A percentile compares a stretch with the other conserved stretches of the same genome.
These are phyloP conservation scores for Sungouiella thailandica DNA, from an alignment of 805 yeast species.

Conservation along the genomic window DNA sequence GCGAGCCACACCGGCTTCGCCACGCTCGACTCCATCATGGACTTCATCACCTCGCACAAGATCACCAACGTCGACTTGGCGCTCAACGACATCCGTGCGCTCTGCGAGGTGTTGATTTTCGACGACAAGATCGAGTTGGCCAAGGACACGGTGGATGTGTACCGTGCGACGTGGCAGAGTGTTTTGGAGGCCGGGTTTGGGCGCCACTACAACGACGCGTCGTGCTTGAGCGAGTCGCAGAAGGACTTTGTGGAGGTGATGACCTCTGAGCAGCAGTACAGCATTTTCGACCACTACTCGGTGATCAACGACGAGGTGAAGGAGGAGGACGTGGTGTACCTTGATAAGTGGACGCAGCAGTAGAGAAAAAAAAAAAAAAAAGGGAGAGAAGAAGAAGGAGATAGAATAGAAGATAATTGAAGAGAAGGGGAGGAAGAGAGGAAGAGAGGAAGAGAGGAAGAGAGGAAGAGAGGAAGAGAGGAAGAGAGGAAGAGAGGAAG, in stretches of 20 bases:
- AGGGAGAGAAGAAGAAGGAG: too few species aligned
- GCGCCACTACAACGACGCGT: constrained; percentile 21
- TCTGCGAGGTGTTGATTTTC: constrained; percentile 82
- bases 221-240: constrained; percentile 8
- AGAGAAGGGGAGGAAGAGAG: too few species aligned
- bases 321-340: constrained; percentile 38
- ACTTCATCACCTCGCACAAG: constrained; percentile 65
- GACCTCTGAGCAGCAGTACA: constrained; percentile 18
- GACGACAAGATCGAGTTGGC: constrained; percentile 80
- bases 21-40: constrained; percentile 65
- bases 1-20: constrained; percentile 62
- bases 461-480: too few species aligned
- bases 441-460: too few species aligned
- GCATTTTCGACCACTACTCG: constrained; percentile 40
- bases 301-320: constrained; percentile 33
- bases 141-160: constrained; percentile 50
- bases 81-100: constrained; percentile 65
- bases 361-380: too few species aligned
- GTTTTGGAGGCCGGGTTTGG: constrained; percentile 66
- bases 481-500: too few species aligned
- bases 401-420: too few species aligned
- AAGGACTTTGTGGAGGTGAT: constrained; percentile 9
- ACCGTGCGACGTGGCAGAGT: constrained; percentile 80
- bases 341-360: constrained; percentile 43
- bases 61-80: constrained; percentile 80